Evolutionary conservation across 768 basidiomycete genomes (phyloP).

Genomic region (Aureoboletus auriporus): DNA sequence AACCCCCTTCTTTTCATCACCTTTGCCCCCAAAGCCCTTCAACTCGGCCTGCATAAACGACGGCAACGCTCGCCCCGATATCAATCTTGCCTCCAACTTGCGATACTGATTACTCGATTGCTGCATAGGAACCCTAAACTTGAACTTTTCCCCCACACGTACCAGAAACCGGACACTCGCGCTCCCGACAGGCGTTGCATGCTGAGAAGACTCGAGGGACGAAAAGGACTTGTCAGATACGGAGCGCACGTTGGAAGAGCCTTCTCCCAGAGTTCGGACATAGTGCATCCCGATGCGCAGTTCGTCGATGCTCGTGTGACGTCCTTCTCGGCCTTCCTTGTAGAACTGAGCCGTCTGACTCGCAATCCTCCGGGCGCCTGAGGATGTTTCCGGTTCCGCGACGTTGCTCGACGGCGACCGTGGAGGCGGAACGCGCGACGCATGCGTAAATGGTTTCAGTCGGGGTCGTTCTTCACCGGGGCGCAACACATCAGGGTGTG

Average conservation of each 20-base stretch:
- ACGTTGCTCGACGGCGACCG: conserved; percentile 33
- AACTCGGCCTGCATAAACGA: conserved; percentile 53
- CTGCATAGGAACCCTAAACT: conserved; percentile 48
- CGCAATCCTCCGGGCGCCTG: conserved; percentile 39
- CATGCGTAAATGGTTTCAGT: conserved; percentile 68
- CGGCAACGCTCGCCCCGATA: conserved; percentile 52
- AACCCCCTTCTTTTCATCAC: conserved; percentile 43
- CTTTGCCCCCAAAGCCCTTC: conserved; percentile 31
- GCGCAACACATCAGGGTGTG: conserved; percentile 30
- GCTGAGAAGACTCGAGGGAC: conserved; percentile 58
- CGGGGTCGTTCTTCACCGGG: conserved; percentile 44
- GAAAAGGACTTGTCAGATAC: conserved; percentile 49
- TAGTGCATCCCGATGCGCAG: conserved; percentile 67
- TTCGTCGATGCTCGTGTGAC: conserved; percentile 53
- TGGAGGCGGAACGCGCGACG: conserved; percentile 63
- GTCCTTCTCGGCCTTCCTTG: conserved; percentile 32
- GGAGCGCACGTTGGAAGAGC: conserved; percentile 31
- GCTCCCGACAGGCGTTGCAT: conserved; percentile 17
- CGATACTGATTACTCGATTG: conserved; percentile 24
- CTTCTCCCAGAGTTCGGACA: conserved; percentile 63
- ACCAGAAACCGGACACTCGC: conserved; percentile 41
- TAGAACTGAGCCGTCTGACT: conserved; percentile 67
- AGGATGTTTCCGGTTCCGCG: conserved; percentile 18
- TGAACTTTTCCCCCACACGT: conserved; percentile 56
- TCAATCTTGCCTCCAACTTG: conserved; percentile 45